phyloP scores from a whole-genome alignment of 2,329 filamentous ascomycete genomes.

The Colletotrichum destructivum region DNA sequence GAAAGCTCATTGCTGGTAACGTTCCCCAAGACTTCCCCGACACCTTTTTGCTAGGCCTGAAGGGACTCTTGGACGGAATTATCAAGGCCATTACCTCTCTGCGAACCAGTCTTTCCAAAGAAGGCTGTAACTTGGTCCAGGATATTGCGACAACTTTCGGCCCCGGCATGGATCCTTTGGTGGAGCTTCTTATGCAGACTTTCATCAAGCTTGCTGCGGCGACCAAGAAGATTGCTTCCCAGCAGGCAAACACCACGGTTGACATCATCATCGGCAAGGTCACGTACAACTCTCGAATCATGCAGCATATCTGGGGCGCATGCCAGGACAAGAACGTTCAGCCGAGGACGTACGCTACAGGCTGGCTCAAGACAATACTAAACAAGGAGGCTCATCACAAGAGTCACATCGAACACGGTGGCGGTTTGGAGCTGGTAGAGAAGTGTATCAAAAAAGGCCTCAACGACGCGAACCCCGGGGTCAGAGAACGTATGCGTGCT shows the following conservation, averaged over 20 bases:
- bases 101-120: conserved; percentile 90
- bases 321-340: conserved; percentile 95
- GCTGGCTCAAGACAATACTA: conserved; percentile 88
- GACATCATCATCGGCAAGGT: conserved; percentile 84
- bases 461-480: conserved; percentile 89
- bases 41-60: conserved; percentile 79
- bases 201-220: conserved; percentile 91
- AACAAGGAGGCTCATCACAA: conserved; percentile 85
- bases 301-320: conserved; percentile 88
- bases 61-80: conserved; percentile 86
- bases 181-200: conserved; percentile 89
- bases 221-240: conserved; percentile 93
- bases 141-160: conserved; percentile 85
- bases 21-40: conserved; percentile 82
- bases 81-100: conserved; percentile 88
- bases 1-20: conserved; percentile 87
- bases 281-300: conserved; percentile 83
- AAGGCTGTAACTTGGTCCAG: conserved; percentile 87
- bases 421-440: conserved; percentile 86
- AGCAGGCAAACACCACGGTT: conserved; percentile 86
- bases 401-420: conserved; percentile 85
- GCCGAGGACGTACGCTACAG: conserved; percentile 82
- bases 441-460: conserved; percentile 92
- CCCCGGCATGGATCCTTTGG: conserved; percentile 86
- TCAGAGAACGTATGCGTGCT: conserved; percentile 87